phyloP scores from a whole-genome alignment of 192 early-diverging fungal genomes.

The Podila verticillata region DNA sequence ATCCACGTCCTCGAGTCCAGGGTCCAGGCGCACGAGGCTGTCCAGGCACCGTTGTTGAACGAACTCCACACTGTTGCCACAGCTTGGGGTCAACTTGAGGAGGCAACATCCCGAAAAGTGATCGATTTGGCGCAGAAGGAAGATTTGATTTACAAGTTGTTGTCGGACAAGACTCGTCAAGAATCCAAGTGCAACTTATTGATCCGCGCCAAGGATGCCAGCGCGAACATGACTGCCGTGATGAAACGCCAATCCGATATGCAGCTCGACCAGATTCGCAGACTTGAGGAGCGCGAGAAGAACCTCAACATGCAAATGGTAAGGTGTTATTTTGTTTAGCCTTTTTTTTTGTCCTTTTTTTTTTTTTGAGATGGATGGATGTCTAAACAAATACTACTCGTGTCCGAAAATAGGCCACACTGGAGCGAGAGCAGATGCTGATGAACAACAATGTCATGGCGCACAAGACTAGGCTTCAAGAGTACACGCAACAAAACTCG shows the following conservation, averaged over 20 bases:
- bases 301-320: conserved; percentile 63
- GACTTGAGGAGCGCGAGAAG: conserved; percentile 84
- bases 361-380: not conserved
- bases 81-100: conserved; percentile 86
- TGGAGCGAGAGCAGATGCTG: conserved; percentile 45
- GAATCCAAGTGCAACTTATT: conserved; percentile 87
- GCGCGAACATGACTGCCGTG: conserved; percentile 74
- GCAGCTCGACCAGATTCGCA: conserved; percentile 88
- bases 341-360: not conserved
- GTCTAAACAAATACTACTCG: not conserved
- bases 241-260: conserved; percentile 85
- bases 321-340: not conserved
- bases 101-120: conserved; percentile 85
- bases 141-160: conserved; percentile 78
- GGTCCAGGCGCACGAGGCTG: conserved; percentile 57
- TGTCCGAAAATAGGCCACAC: conserved; percentile 24
- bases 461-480: conserved; percentile 37
- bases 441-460: conserved; percentile 26
- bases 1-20: conserved; percentile 64
- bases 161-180: conserved; percentile 87
- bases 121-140: conserved; percentile 82
- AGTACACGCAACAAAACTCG: conserved; percentile 41
- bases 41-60: conserved; percentile 61
- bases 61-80: conserved; percentile 75
- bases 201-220: conserved; percentile 79